Evolutionary conservation across 2,329 filamentous ascomycete species (phyloP).

Genomic region (Aspergillus felis): DNA sequence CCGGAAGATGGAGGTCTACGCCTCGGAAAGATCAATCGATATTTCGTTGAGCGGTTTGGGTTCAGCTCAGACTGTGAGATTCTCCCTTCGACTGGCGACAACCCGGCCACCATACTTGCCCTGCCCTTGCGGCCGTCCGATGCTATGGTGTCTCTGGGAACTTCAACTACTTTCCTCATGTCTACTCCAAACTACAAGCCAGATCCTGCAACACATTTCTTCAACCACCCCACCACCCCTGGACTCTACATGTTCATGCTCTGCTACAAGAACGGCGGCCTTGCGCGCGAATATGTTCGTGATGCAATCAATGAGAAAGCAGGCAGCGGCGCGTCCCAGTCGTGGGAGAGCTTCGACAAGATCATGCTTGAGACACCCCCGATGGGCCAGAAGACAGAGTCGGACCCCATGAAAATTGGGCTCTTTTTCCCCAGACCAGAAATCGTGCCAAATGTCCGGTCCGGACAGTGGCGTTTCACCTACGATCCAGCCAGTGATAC

Average conservation of each 20-base stretch:
- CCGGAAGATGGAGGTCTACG: conserved; percentile 74
- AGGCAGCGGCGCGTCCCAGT: conserved; percentile 45
- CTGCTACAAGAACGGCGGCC: conserved; percentile 97
- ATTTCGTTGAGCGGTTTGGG: conserved; percentile 75
- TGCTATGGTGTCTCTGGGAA: conserved; percentile 91
- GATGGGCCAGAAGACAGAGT: conserved; percentile 56
- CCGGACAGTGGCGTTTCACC: conserved; percentile 82
- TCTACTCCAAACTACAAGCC: conserved; percentile 88
- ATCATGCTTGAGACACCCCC: conserved; percentile 64
- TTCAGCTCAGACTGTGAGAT: conserved; percentile 73
- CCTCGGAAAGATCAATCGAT: conserved; percentile 70
- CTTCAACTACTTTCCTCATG: conserved; percentile 96
- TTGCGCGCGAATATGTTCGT: conserved; percentile 85
- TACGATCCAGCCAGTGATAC: conserved; percentile 48
- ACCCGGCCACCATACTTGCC: conserved; percentile 89
- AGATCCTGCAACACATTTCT: conserved; percentile 90
- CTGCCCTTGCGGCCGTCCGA: conserved; percentile 83
- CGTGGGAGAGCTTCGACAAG: conserved; percentile 79
- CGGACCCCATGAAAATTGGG: conserved; percentile 71
- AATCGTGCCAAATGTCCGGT: conserved; percentile 85
- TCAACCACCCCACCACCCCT: conserved; percentile 89
- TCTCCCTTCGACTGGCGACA: conserved; percentile 89
- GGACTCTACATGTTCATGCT: conserved; percentile 99
- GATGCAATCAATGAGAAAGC: conserved; percentile 64
- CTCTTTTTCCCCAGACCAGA: conserved; percentile 95